phyloP scores from a whole-genome alignment of 1,284 basidiomycete species.

The Malassezia restricta region DNA sequence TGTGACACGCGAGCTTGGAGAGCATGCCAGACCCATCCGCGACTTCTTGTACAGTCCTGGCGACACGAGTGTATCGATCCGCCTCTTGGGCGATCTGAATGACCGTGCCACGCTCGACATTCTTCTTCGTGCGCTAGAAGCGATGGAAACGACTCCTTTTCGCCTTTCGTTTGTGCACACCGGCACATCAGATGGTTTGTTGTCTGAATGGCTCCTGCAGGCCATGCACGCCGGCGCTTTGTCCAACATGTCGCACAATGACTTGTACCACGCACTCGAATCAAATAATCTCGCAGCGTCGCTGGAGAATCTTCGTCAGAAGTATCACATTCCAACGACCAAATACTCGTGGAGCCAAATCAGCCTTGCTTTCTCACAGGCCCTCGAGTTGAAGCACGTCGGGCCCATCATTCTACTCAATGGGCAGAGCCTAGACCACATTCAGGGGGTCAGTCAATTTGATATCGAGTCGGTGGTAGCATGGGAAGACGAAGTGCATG shows the following conservation, averaged over 20 bases:
- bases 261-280: background rate
- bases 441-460: slow-evolving; percentile 8
- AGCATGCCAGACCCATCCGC: background rate
- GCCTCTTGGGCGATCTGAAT: slow-evolving; percentile 68
- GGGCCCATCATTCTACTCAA: slow-evolving; percentile 18
- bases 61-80: slow-evolving; percentile 1
- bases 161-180: slow-evolving; percentile 19
- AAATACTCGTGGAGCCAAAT: background rate
- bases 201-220: background rate
- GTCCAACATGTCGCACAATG: background rate
- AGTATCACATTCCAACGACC: background rate
- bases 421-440: slow-evolving; percentile 17
- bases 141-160: slow-evolving; percentile 30
- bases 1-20: background rate
- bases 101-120: slow-evolving; percentile 54
- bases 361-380: background rate
- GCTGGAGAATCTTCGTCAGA: background rate
- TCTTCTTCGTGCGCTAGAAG: slow-evolving; percentile 56
- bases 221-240: background rate
- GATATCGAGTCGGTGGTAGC: slow-evolving; percentile 22
- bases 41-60: background rate
- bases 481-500: slow-evolving; percentile 21
- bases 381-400: background rate
- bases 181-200: background rate
- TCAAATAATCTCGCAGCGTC: background rate